phyloP scores from a whole-genome alignment of 2,329 filamentous ascomycete species.

The Trichoderma aggressivum region DNA sequence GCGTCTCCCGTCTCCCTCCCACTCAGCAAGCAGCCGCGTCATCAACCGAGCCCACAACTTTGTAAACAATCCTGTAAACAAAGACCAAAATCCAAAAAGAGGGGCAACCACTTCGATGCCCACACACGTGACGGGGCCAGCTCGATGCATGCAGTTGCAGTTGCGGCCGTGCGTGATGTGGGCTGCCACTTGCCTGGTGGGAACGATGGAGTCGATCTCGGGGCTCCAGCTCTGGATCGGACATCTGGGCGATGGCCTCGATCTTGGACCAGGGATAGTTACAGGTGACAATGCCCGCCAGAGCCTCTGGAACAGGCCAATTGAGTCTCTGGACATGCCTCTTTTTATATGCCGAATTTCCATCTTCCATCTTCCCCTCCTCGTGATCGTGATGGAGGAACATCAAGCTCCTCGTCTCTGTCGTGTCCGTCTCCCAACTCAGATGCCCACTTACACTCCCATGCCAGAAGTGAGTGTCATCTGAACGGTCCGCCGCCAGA shows the following conservation, averaged over 20 bases:
- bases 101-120: neutral
- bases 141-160: neutral
- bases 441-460: neutral
- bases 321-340: neutral
- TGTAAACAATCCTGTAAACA: neutral
- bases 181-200: slow-evolving; percentile 1
- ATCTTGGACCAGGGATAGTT: neutral
- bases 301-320: neutral
- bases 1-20: neutral
- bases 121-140: slow-evolving; percentile 5
- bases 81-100: neutral
- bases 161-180: neutral
- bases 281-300: neutral
- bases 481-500: slow-evolving; percentile 5
- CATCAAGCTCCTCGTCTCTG: neutral
- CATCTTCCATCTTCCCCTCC: neutral
- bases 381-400: neutral
- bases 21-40: neutral
- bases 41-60: neutral
- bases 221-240: neutral
- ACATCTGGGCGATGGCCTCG: slow-evolving; percentile 1
- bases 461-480: neutral
- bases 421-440: neutral
- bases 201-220: slow-evolving; percentile 1
- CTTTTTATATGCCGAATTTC: neutral